A percentile compares a stretch with the other conserved stretches of the same genome.
These are phyloP conservation scores for Geosmithia putterillii DNA, from an alignment of 2,329 filamentous ascomycete species.

Conservation along the genomic window DNA sequence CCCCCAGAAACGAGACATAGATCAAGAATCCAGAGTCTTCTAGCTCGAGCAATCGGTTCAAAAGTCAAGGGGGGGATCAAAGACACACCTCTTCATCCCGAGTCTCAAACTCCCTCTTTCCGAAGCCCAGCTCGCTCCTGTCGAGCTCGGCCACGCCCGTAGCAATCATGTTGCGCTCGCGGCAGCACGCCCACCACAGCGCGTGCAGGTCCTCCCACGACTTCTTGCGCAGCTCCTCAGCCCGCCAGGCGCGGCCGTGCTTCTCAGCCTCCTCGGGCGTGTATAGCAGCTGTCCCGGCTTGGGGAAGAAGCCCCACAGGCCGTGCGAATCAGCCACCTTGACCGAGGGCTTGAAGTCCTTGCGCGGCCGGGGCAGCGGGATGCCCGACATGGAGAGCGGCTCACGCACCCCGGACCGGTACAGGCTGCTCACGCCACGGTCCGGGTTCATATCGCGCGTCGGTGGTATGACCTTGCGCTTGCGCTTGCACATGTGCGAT, in stretches of 20 bases:
- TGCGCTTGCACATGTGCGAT: conserved; percentile 31
- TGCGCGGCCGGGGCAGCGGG: conserved; percentile 58
- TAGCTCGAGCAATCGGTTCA: no score
- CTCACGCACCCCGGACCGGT: conserved; percentile 62
- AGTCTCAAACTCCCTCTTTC: conserved; percentile 50
- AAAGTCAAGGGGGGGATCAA: no score
- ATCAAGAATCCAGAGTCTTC: no score
- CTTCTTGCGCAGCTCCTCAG: conserved; percentile 76
- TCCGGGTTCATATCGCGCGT: conserved; percentile 63
- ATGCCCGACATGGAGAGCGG: conserved; percentile 63
- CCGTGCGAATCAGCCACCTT: conserved; percentile 65
- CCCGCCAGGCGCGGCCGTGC: conserved; percentile 74
- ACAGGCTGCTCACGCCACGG: conserved; percentile 72
- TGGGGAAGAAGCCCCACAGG: conserved; percentile 84
- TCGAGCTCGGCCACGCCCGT: conserved; percentile 61
- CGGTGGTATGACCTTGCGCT: conserved; percentile 11
- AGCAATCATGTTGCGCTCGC: conserved; percentile 80
- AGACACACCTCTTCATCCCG: conserved; percentile 45
- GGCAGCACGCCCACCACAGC: conserved; percentile 89
- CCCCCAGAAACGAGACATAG: conserved; percentile 2
- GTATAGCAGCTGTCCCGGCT: conserved; percentile 52
- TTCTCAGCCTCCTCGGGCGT: conserved; percentile 58
- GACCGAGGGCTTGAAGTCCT: conserved; percentile 45
- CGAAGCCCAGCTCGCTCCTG: conserved; percentile 59
- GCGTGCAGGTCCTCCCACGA: conserved; percentile 88